Evolutionary conservation across 2,329 filamentous ascomycete genomes (phyloP).

Genomic region (Xylariomycetidae sp.): DNA sequence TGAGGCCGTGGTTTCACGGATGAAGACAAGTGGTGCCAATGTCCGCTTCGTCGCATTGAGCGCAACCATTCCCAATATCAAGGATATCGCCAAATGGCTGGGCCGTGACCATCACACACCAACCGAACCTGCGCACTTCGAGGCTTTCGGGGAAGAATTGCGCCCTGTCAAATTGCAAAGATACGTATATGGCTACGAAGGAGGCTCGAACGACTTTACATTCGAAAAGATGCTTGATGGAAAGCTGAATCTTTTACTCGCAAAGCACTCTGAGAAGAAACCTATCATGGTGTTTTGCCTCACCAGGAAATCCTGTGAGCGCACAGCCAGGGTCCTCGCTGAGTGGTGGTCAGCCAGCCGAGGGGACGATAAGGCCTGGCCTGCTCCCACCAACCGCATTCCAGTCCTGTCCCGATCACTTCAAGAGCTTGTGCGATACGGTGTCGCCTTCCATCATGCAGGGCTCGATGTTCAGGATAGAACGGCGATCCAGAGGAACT

Average conservation of each 20-base stretch:
- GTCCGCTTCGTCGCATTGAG: slow-evolving; percentile 77
- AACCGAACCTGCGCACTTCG: slow-evolving; percentile 56
- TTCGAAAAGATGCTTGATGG: slow-evolving; percentile 66
- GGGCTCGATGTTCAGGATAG: slow-evolving; percentile 63
- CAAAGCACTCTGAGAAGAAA: slow-evolving; percentile 61
- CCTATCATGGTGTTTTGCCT: slow-evolving; percentile 81
- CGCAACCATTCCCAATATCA: slow-evolving; percentile 76
- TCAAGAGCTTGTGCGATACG: slow-evolving; percentile 40
- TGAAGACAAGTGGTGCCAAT: slow-evolving; percentile 72
- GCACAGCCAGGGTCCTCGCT: slow-evolving; percentile 61
- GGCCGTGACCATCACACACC: slow-evolving; percentile 57
- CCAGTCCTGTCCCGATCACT: slow-evolving; percentile 54
- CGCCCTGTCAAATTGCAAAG: slow-evolving; percentile 72
- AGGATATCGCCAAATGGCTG: slow-evolving; percentile 75
- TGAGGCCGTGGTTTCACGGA: slow-evolving; percentile 78
- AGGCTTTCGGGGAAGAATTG: slow-evolving; percentile 73
- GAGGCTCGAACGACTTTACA: slow-evolving; percentile 61
- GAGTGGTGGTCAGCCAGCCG: slow-evolving; percentile 55
- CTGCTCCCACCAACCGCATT: slow-evolving; percentile 44
- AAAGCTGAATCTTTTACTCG: slow-evolving; percentile 61
- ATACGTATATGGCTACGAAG: slow-evolving; percentile 67
- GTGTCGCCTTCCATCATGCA: slow-evolving; percentile 79
- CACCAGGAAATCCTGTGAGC: slow-evolving; percentile 63
- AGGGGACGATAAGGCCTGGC: slow-evolving; percentile 55
- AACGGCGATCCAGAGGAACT: slow-evolving; percentile 59